Evolutionary conservation across 2,329 filamentous ascomycete species (phyloP).

Genomic region (Zasmidium angulare): DNA sequence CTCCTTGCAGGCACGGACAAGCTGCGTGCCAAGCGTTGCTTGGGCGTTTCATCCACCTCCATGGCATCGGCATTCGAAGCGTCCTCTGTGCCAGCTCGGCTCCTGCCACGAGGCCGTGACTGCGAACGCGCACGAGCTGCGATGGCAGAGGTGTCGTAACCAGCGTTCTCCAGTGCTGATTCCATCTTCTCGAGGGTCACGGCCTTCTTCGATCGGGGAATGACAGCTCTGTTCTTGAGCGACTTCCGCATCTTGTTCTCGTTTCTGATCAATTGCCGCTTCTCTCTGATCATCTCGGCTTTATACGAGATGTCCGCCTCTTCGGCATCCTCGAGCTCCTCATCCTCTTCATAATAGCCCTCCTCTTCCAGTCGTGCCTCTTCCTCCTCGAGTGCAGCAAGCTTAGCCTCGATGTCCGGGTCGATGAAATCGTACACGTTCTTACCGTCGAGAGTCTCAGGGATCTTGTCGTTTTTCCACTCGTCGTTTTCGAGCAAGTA

Average conservation of each 20-base stretch:
- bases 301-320: conserved; percentile 86
- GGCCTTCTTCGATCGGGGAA: conserved; percentile 78
- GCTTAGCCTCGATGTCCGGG: conserved; percentile 91
- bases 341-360: conserved; percentile 83
- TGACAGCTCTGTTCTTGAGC: conserved; percentile 93
- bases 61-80: conserved; percentile 59
- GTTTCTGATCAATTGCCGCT: conserved; percentile 87
- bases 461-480: conserved; percentile 96
- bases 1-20: conserved; percentile 65
- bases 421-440: conserved; percentile 98
- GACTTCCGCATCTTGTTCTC: conserved; percentile 93
- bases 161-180: conserved; percentile 77
- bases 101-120: conserved; percentile 70
- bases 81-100: conserved; percentile 54
- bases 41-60: conserved; percentile 58
- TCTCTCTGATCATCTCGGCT: conserved; percentile 93
- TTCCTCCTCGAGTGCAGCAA: conserved; percentile 88
- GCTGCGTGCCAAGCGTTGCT: conserved; percentile 52
- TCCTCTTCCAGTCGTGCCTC: conserved; percentile 89
- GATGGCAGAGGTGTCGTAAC: conserved; percentile 77
- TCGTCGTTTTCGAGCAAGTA: conserved; percentile 84
- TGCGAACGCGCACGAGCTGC: conserved; percentile 69
- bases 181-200: conserved; percentile 87
- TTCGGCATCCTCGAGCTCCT: conserved; percentile 81
- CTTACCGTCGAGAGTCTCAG: conserved; percentile 90